Evolutionary conservation across 1,284 basidiomycete species (phyloP).

Genomic region (Cutaneotrichosporon arboriforme): DNA sequence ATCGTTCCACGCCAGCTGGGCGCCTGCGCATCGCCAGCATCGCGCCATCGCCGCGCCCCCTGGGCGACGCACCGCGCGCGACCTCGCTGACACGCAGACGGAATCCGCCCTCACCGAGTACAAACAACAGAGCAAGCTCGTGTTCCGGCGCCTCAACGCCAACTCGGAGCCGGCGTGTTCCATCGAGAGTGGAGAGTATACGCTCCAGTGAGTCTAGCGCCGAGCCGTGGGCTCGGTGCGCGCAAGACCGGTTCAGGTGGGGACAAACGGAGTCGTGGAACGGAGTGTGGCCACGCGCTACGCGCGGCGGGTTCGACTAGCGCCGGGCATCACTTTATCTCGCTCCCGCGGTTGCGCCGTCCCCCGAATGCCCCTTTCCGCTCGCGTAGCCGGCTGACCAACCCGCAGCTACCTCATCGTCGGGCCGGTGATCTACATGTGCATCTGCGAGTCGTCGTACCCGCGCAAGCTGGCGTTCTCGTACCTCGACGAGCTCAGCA

Average conservation of each 20-base stretch:
- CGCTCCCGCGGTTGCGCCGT: not conserved
- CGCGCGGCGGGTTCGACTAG: no score
- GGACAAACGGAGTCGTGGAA: no score
- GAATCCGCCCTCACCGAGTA: slow-evolving; percentile 90
- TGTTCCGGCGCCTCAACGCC: slow-evolving; percentile 87
- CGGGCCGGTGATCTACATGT: slow-evolving; percentile 89
- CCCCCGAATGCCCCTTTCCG: no score
- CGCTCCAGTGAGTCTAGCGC: slow-evolving; percentile 65
- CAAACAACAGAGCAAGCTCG: slow-evolving; percentile 96
- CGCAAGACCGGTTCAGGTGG: no score
- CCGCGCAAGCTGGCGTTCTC: slow-evolving; percentile 96
- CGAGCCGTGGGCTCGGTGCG: no score
- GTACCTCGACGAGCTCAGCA: slow-evolving; percentile 93
- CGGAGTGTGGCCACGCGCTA: no score
- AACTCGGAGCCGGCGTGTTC: slow-evolving; percentile 93
- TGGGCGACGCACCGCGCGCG: no score
- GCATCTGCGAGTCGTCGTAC: slow-evolving; percentile 94
- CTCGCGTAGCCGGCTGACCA: no score
- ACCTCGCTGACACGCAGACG: slow-evolving; percentile 56
- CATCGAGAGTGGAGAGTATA: slow-evolving; percentile 92
- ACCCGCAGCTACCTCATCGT: slow-evolving; percentile 87
- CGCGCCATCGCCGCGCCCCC: no score
- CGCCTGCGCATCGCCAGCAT: no score
- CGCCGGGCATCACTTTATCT: no score
- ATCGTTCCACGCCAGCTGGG: no score